Base-by-base conservation (phyloP, 768 basidiomycete species). In the Hortiboletus flavorubellus region DNA sequence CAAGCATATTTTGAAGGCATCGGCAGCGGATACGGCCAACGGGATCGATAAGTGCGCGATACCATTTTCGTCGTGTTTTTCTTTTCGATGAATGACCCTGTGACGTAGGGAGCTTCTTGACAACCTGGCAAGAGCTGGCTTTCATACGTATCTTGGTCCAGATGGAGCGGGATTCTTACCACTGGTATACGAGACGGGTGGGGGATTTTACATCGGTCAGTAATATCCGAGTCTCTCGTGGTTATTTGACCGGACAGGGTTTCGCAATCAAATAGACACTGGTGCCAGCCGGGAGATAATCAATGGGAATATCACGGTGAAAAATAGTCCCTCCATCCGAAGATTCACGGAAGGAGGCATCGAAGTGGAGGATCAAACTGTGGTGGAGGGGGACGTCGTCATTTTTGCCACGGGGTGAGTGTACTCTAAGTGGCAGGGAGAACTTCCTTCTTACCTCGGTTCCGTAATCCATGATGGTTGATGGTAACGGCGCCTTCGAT, bases 241-340 rank as follows among this genome's bases (percentile, higher is more conserved):
- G 7, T 11, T 16, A 16, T 31, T 18, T 11, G 26, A 37, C 40
- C 33, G 23, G 33, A 51, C 18, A 7, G 11, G 2, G 0, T 2
- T 31, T 45, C 3, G 44, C 42, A 8, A 31, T 39, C 15, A 14
- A 51, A 30, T 46, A 72, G 74, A 73, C 49, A 66, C 65, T 0
- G 80, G 78, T n/a, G 69, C 76, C 0, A 73, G 76, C 37, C 67
- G 72, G 55, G 67, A 78, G 51, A 80, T 82, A 53, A 73, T 72
- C 26, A 72, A 78, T 26, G 79, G 82, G 21, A 70, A 70, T 44
- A 81, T 84, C 73, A 80, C 80, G 61, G 63, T 82, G 61, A 80
- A 76, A 67, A 72, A 70, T 50, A 75, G 75, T 26, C 54, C 64
- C 8, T 49, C 42, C n/a, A 53, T 72, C 16, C 58, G 53, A 31